Evolutionary conservation across 306 rosid species (phyloP), one percentile per base, ranked within the genome.

Genomic region (Vachellia collinsii): DNA sequence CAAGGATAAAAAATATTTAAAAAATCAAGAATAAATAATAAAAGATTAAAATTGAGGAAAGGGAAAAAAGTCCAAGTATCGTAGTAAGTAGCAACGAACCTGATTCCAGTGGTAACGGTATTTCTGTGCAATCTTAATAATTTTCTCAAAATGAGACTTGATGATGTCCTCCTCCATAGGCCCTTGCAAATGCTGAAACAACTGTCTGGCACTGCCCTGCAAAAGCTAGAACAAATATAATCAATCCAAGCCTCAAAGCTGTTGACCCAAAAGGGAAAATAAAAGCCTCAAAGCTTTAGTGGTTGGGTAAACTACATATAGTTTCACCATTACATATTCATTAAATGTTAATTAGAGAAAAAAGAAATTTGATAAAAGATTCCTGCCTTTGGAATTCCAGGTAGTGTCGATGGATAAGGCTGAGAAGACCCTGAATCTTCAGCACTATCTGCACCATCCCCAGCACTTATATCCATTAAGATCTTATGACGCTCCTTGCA

Each of bases 381-480:
- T 69, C 89, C 82, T 88, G 93, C 97, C 97, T 93, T 90, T 2
- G 97, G 97, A 84, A 91, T 93, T 66, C 97, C 97, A 3, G 93
- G 97, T 71, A 93, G 78, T 1, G 97, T 90, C 71, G 93, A 91
- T 44, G 97, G 93, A 86, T 91, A 93, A 63, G 97, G 87, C 80
- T 91, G 97, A 72, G 97, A 91, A 78, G 97, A 89, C 73, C 93
- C 97, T 20, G 97, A 93, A 86, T 93, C 97, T 88, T 93, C 97
- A 64, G 94, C 97, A 73, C 97, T 93, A 66, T 93, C 97, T 47
- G 91, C 97, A 72, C 92, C 97, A 85, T 93, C 97, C 81, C 92
- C 94, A 71, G 90, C 67, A 67, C 76, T 85, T 86, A 87, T 87
- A 76, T 93, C 97, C 97, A 93, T 93, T 63, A 93, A 86, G 51